Evolutionary conservation across 768 basidiomycete species (phyloP).

Genomic region (Coprinopsis sp.): DNA sequence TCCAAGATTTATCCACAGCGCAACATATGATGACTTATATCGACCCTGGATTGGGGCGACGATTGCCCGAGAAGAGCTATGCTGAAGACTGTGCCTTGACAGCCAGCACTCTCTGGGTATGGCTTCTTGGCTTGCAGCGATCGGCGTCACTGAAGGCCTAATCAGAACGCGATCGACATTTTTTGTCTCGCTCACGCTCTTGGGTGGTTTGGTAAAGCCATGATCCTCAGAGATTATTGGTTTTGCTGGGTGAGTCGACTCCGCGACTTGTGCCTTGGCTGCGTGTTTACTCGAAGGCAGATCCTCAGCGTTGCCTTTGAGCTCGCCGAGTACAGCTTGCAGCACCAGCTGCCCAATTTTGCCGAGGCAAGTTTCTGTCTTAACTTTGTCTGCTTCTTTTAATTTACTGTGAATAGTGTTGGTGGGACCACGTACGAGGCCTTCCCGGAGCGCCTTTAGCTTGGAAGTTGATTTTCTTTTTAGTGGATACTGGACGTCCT

Average conservation of each 20-base stretch:
- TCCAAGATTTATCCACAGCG: slow-evolving; percentile 78
- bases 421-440: slow-evolving; percentile 84
- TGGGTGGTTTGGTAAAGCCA: slow-evolving; percentile 90
- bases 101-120: slow-evolving; percentile 61
- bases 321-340: slow-evolving; percentile 82
- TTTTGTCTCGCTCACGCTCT: slow-evolving; percentile 83
- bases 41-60: slow-evolving; percentile 66
- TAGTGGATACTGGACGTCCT: slow-evolving; percentile 88
- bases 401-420: slow-evolving; percentile 49
- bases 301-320: slow-evolving; percentile 86
- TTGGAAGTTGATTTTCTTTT: slow-evolving; percentile 10
- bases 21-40: slow-evolving; percentile 73
- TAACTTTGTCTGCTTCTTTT: slow-evolving; percentile 13
- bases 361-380: slow-evolving; percentile 56
- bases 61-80: slow-evolving; percentile 81
- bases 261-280: slow-evolving; percentile 6
- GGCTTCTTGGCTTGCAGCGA: slow-evolving; percentile 13
- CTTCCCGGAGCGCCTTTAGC: slow-evolving; percentile 8
- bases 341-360: slow-evolving; percentile 87
- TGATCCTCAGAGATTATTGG: slow-evolving; percentile 90
- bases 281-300: slow-evolving; percentile 32
- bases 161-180: slow-evolving; percentile 74
- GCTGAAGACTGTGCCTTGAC: slow-evolving; percentile 76
- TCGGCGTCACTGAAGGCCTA: slow-evolving; percentile 3
- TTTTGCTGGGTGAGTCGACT: slow-evolving; percentile 73